A percentile compares a stretch with the other conserved stretches of the same genome.
Evolutionary conservation across 139 green algal genomes (phyloP).

Genomic region (Micromonas pusilla): DNA sequence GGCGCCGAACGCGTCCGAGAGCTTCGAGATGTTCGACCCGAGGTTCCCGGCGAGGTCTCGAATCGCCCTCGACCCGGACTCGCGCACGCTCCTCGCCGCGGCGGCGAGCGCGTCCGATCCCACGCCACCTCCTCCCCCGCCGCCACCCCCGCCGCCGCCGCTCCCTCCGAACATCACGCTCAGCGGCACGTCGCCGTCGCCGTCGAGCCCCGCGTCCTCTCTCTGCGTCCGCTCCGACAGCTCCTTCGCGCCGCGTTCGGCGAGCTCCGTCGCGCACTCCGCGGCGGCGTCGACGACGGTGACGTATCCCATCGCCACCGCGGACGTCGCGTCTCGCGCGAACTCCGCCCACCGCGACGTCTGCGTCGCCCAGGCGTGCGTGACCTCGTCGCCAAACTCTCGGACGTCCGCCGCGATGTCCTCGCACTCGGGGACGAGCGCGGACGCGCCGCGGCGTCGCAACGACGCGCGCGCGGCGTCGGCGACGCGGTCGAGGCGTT

Average conservation of each 20-base stretch:
- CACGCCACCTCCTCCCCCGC: neutral
- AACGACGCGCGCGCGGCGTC: neutral
- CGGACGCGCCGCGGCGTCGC: neutral
- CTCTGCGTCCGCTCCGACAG: neutral
- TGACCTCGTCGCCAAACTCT: neutral
- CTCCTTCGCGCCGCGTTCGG: neutral
- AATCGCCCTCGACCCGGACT: too few relatives aligned
- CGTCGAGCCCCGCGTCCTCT: neutral
- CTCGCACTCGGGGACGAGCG: neutral
- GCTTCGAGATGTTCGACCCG: too few relatives aligned
- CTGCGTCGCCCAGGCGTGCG: neutral
- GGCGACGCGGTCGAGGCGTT: neutral
- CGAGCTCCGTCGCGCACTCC: neutral
- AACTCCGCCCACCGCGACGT: neutral
- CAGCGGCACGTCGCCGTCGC: neutral
- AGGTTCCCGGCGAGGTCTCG: too few relatives aligned
- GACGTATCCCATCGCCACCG: conserved; percentile 10
- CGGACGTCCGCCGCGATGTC: neutral
- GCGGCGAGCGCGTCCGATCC: neutral
- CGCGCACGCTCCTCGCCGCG: too few relatives aligned
- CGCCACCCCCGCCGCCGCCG: neutral
- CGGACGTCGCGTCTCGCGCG: neutral
- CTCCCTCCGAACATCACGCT: too few relatives aligned
- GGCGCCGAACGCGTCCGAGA: too few relatives aligned
- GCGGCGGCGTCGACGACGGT: conserved; percentile 1